Evolutionary conservation across 106 monocot genomes (phyloP).

Genomic region (Dendrobium nobile): DNA sequence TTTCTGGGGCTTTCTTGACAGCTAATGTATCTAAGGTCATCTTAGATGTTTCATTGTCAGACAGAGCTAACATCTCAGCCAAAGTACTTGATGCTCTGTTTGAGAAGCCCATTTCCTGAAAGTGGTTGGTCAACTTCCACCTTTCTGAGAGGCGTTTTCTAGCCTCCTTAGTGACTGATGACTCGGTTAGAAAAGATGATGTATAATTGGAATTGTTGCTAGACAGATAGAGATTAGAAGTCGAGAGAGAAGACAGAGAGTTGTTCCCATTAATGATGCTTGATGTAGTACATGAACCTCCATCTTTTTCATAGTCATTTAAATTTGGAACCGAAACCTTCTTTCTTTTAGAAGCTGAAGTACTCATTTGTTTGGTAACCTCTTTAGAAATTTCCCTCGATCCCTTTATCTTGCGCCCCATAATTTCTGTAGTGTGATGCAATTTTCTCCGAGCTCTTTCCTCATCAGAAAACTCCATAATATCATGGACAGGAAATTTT

Average conservation of each 20-base stretch:
- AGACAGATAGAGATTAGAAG: constrained; percentile 22
- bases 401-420: constrained; percentile 11
- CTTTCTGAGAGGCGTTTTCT: constrained; percentile 57
- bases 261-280: constrained; percentile 4
- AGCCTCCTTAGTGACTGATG: constrained; percentile 63
- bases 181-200: constrained; percentile 28
- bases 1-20: not conserved
- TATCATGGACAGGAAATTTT: constrained; percentile 12
- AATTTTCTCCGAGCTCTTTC: constrained; percentile 21
- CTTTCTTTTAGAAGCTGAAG: constrained; percentile 10
- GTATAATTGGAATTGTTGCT: constrained; percentile 19
- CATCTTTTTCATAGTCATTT: constrained; percentile 7
- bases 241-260: constrained; percentile 3
- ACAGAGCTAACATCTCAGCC: constrained; percentile 49
- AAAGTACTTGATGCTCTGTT: constrained; percentile 40
- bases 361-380: constrained; percentile 37
- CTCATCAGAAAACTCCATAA: constrained; percentile 22
- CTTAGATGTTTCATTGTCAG: constrained; percentile 4
- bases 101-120: constrained; percentile 18
- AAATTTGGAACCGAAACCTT: constrained; percentile 2
- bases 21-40: not conserved
- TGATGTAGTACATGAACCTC: constrained; percentile 14
- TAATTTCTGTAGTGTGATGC: constrained; percentile 11
- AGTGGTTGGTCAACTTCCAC: constrained; percentile 40
- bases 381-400: constrained; percentile 49